Evolutionary conservation across 345 rosid genomes (phyloP).

Genomic region (Physaria fendleri): DNA sequence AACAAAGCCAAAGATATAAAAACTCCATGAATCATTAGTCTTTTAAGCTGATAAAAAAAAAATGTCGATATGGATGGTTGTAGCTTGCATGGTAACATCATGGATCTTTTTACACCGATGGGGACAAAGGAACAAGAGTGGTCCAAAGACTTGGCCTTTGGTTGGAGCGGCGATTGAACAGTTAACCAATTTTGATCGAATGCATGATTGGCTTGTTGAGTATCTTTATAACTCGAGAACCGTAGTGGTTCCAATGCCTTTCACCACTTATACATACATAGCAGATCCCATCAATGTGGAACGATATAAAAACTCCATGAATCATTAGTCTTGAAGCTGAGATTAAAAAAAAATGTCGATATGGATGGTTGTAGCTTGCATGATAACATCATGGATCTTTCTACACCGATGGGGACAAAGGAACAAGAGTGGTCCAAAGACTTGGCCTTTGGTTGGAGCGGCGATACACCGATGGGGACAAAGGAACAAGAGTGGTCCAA

Average conservation of each 20-base stretch:
- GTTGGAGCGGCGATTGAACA: slow-evolving; percentile 90
- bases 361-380: slow-evolving; percentile 34
- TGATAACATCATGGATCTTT: slow-evolving; percentile 53
- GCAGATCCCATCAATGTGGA: slow-evolving; percentile 92
- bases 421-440: slow-evolving; percentile 63
- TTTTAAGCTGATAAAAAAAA: slow-evolving; percentile 1
- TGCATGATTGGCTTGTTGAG: slow-evolving; percentile 91
- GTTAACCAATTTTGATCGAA: slow-evolving; percentile 59
- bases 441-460: slow-evolving; percentile 96
- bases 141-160: slow-evolving; percentile 93
- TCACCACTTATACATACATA: slow-evolving; percentile 77
- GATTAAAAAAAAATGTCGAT: slow-evolving; percentile 31
- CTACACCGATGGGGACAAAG: slow-evolving; percentile 74
- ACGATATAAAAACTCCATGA: slow-evolving; percentile 12
- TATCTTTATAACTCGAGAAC: slow-evolving; percentile 56
- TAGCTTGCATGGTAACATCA: slow-evolving; percentile 43
- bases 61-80: slow-evolving; percentile 34
- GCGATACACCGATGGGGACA: slow-evolving; percentile 78
- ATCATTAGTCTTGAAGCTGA: not conserved
- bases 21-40: not conserved
- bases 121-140: slow-evolving; percentile 62
- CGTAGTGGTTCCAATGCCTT: slow-evolving; percentile 88
- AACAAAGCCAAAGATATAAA: slow-evolving; percentile 7
- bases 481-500: slow-evolving; percentile 65
- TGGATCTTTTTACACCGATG: slow-evolving; percentile 70